Evolutionary conservation across 495 filamentous ascomycete species (phyloP).

Genomic region (Annulohypoxylon moriforme): DNA sequence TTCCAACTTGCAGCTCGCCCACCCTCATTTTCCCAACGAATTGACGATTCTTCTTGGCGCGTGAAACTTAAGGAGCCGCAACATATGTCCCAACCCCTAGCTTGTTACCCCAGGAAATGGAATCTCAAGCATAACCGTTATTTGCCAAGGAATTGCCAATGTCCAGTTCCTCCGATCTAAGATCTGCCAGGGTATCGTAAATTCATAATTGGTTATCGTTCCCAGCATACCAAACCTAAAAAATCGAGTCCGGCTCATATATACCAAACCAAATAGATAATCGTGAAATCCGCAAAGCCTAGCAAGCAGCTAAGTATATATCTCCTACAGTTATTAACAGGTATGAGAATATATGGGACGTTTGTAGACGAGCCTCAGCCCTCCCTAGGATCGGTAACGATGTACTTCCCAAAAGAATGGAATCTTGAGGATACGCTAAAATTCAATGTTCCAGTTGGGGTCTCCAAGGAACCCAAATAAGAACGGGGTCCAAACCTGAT

Average conservation of each 20-base stretch:
- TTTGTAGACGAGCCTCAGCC: not conserved
- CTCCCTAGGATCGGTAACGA: not conserved
- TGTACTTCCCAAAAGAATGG: not conserved
- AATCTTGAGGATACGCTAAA: conserved; percentile 13
- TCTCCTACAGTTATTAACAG: not conserved
- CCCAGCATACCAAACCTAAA: not conserved
- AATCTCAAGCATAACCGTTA: not conserved
- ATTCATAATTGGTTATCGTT: not conserved
- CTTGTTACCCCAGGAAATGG: not conserved
- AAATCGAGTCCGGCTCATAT: not conserved
- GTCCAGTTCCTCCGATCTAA: not conserved
- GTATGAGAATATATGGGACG: not conserved
- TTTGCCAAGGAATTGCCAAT: not conserved
- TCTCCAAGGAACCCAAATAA: conserved; percentile 38
- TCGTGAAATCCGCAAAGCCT: not conserved
- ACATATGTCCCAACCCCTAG: not conserved
- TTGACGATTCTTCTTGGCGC: not conserved
- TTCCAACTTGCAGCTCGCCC: not conserved
- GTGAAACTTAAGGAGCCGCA: conserved; percentile 6
- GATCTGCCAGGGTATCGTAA: not conserved
- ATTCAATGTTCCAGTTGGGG: conserved; percentile 40
- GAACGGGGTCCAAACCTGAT: conserved; percentile 38
- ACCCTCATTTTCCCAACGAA: not conserved
- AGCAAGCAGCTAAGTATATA: not conserved
- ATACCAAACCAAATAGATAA: not conserved